Evolutionary conservation across 768 basidiomycete species (phyloP), one percentile per base, ranked within the genome.

Genomic region (Solioccasus polychromus): DNA sequence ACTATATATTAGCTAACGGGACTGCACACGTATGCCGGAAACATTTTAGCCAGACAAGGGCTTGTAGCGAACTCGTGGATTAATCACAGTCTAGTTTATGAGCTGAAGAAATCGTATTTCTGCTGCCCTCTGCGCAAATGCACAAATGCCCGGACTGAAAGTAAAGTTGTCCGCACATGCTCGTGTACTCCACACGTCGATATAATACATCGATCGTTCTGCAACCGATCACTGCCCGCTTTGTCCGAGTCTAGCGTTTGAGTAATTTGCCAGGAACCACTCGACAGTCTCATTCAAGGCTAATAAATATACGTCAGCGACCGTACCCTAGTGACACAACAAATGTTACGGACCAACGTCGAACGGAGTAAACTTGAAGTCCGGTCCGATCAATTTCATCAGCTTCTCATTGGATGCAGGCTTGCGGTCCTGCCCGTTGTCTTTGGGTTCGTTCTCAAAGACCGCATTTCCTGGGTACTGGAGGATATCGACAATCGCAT

Each of bases 391-490:
- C 42, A 88, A 70, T n/a, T 68, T 68, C 39, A 90, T 61, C 6
- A 96, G 72, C 66, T 94, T 95, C 59, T 78, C 82, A 69, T 98
- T 98, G 29, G 91, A 92, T 15, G 94, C 94, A 1, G 94, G 93
- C 70, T 97, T 97, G 55, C 93, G 84, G 78, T 85, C 94, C 66
- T 97, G 94, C 2, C 95, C 93, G 58, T 98, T 95, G 8, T 93
- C 82, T 42, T 81, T 54, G 29, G 47, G 11, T 42, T 66, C 55
- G 45, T 68, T 80, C 67, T 96, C 92, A 66, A 93, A 96, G 20
- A 7, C 66, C 58, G 91, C 92, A 41, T 86, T 76, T 47, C 88
- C 88, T 46, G 84, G 52, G 71, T 92, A 93, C 34, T 78, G 80
- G 34, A 96, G 72, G 11, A 85, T 84, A 50, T 82, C 82, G 54